Evolutionary conservation across 495 filamentous ascomycete genomes (phyloP).

Genomic region (Penicillium waksmanii): DNA sequence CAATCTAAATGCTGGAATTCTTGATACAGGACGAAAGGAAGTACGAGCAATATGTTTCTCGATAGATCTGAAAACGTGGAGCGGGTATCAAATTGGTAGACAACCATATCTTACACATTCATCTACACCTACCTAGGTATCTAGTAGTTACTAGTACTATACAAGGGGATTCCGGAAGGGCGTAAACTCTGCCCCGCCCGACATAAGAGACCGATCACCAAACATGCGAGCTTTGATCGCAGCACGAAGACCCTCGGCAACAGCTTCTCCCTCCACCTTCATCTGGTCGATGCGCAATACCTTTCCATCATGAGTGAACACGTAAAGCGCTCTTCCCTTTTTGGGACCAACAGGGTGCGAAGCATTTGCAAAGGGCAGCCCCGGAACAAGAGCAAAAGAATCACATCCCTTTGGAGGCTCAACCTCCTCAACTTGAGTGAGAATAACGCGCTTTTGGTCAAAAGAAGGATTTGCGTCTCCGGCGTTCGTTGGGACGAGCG

Average conservation of each 20-base stretch:
- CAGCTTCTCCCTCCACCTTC: conserved; percentile 49
- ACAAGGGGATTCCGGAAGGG: conserved; percentile 44
- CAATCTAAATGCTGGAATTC: conserved; percentile 13
- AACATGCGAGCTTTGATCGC: conserved; percentile 50
- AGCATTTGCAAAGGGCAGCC: conserved; percentile 43
- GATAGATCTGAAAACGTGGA: not conserved
- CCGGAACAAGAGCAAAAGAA: conserved; percentile 36
- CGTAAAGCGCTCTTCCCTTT: conserved; percentile 39
- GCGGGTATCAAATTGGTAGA: conserved; percentile 27
- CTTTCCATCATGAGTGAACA: conserved; percentile 43
- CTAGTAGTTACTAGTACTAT: conserved; percentile 16
- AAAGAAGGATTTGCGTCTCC: conserved; percentile 24
- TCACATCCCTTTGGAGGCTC: conserved; percentile 33
- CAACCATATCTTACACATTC: conserved; percentile 18
- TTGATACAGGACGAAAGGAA: too few species aligned
- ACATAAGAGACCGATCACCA: conserved; percentile 34
- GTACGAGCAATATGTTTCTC: not conserved
- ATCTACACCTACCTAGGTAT: conserved; percentile 5
- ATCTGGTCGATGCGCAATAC: conserved; percentile 42
- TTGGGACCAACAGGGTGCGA: conserved; percentile 30
- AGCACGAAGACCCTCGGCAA: conserved; percentile 41
- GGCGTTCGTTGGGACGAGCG: conserved; percentile 30
- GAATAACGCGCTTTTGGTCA: conserved; percentile 42
- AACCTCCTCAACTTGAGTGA: conserved; percentile 44
- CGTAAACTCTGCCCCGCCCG: conserved; percentile 33